A percentile compares a stretch with the other conserved stretches of the same genome.
phyloP scores from a whole-genome alignment of 305 asterid genomes.

The Fraxinus ornus region DNA sequence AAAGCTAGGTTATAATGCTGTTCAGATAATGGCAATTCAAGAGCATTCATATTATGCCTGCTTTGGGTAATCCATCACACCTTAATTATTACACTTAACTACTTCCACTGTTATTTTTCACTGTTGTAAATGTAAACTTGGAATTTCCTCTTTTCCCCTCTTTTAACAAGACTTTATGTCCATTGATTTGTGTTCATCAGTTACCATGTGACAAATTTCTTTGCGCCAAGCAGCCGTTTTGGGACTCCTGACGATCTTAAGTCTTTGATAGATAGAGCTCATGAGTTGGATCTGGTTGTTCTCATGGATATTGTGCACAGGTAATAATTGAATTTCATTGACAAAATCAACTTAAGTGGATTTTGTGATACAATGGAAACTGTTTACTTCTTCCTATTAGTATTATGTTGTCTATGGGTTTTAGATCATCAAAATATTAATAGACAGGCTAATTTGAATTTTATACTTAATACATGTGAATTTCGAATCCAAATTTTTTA shows the following conservation, averaged over 20 bases:
- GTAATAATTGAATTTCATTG: slow-evolving; percentile 35
- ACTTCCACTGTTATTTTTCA: background rate
- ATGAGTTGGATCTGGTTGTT: slow-evolving; percentile 89
- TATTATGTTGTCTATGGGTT: slow-evolving; percentile 1
- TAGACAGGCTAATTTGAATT: background rate
- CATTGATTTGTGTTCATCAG: slow-evolving; percentile 43
- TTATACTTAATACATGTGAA: slow-evolving; percentile 6
- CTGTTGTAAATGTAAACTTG: background rate
- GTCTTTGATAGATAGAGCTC: slow-evolving; percentile 95
- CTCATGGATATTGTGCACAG: slow-evolving; percentile 99
- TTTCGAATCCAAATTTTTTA: background rate
- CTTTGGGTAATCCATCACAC: slow-evolving; percentile 67
- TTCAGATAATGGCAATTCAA: slow-evolving; percentile 99
- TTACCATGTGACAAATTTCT: slow-evolving; percentile 97
- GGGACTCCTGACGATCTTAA: slow-evolving; percentile 99
- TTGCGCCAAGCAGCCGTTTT: slow-evolving; percentile 99
- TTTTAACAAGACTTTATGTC: slow-evolving; percentile 31
- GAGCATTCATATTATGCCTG: slow-evolving; percentile 99
- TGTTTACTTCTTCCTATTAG: slow-evolving; percentile 6
- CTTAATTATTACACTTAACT: slow-evolving; percentile 13
- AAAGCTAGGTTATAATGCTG: slow-evolving; percentile 95
- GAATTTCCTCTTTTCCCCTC: slow-evolving; percentile 13
- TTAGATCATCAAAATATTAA: slow-evolving; percentile 15
- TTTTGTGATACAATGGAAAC: slow-evolving; percentile 17
- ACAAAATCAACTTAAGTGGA: background rate